Evolutionary conservation across 768 basidiomycete species (phyloP), one percentile per base, ranked within the genome.

Genomic region (Tricholoma terreum): DNA sequence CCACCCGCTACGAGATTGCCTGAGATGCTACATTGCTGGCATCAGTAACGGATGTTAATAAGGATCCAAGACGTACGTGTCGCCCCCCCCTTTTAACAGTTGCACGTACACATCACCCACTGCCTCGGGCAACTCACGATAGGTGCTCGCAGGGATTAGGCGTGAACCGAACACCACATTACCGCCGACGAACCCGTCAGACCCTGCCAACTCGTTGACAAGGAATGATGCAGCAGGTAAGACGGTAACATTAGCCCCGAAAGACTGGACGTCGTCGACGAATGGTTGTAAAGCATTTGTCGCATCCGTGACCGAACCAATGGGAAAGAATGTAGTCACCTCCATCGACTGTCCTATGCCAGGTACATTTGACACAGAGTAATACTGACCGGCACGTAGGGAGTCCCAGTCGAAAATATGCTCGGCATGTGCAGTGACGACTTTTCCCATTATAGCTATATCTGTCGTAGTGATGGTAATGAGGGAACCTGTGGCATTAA

Each of bases 391-490:
- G 3, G 66, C 68, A 24, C 57, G 62, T 8, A 69, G 52, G 4
- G 63, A 38, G 58, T 75, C 74, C 62, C 68, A 67, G 52, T 72
- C 71, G 58, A 69, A 73, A 30, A 75, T 72, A 49, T 75, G 76
- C 19, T 63, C 59, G 4, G 74, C 68, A 45, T 74, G 72, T 17
- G 68, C 50, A 11, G 63, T 60, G 43, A 65, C 64, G 45, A 75
- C 52, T 35, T 62, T 61, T 9, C 62, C 66, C 38, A 66, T 64
- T 19, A 58, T 56, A n/a, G 56, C 51, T 57, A 63, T 59, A 27
- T 57, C 59, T 48, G 60, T 24, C 3, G 66, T 55, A 9, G 51
- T 9, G 56, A 72, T 57, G 19, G 40, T 36, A 10, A 65, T 48
- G 7, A 42, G 22, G 33, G 67, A 65, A 9, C 63, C 6, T 21